These are phyloP conservation scores for Cruciata laevipes DNA, from an alignment of 257 asterid species.

Conservation along the genomic window DNA sequence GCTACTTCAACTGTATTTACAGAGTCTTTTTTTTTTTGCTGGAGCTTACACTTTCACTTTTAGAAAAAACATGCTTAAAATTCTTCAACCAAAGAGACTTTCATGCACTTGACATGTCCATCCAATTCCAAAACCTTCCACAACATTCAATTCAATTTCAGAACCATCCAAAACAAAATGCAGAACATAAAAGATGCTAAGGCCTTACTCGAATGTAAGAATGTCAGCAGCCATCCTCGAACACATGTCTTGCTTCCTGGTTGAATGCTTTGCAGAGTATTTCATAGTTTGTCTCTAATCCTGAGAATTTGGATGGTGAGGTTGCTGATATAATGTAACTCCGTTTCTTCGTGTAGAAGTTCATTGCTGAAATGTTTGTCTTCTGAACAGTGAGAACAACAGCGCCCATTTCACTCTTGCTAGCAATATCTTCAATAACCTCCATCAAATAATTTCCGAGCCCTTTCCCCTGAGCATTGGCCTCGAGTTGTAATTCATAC, in stretches of 20 bases:
- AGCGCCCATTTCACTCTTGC: conserved; percentile 68
- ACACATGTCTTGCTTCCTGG: conserved; percentile 43
- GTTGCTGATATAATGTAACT: conserved; percentile 63
- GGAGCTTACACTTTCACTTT: too few species aligned
- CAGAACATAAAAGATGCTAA: too few species aligned
- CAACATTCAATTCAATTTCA: too few species aligned
- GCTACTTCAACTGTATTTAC: too few species aligned
- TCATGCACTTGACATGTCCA: too few species aligned
- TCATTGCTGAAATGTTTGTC: conserved; percentile 60
- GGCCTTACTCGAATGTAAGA: too few species aligned
- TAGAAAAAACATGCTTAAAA: too few species aligned
- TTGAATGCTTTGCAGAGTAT: conserved; percentile 65
- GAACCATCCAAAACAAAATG: too few species aligned
- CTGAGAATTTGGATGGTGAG: conserved; percentile 72
- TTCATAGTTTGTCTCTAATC: conserved; percentile 43
- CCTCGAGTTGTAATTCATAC: conserved; percentile 83
- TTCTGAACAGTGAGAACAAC: conserved; percentile 86
- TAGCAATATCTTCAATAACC: conserved; percentile 71
- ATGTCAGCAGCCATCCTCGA: conserved; percentile 25
- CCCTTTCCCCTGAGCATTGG: conserved; percentile 76
- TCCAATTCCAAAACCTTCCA: too few species aligned
- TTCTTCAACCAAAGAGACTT: too few species aligned
- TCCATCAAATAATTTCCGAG: conserved; percentile 73
- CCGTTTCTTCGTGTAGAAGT: conserved; percentile 57
- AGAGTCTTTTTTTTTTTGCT: too few species aligned